Evolutionary conservation across 176 grass and related monocot species (phyloP).

Genomic region (Avena atlantica): DNA sequence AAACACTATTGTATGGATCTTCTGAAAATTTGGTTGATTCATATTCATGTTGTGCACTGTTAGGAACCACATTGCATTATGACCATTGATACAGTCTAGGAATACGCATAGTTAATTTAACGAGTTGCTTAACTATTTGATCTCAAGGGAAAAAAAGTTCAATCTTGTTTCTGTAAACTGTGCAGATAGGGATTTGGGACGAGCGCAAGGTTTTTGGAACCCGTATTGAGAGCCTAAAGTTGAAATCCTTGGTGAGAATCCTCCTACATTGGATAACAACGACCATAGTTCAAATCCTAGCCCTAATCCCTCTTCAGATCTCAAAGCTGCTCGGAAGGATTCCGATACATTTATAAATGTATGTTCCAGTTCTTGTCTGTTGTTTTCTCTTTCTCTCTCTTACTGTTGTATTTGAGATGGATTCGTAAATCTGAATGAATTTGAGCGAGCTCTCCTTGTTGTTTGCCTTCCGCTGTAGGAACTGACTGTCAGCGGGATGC

Average conservation of each 20-base stretch:
- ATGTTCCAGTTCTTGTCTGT: constrained; percentile 45
- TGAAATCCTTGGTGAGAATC: constrained; percentile 70
- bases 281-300: constrained; percentile 67
- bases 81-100: not conserved
- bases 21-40: not conserved
- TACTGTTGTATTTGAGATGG: not conserved
- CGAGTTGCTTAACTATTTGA: not conserved
- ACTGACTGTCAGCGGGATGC: constrained; percentile 80
- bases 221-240: constrained; percentile 70
- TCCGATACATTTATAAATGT: constrained; percentile 75
- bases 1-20: not conserved
- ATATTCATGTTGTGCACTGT: not conserved
- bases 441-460: constrained; percentile 30
- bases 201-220: constrained; percentile 94
- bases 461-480: constrained; percentile 59
- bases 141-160: not conserved
- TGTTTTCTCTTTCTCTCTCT: constrained; percentile 26
- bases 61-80: constrained; percentile 5
- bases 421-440: constrained; percentile 40
- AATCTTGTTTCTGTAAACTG: constrained; percentile 39
- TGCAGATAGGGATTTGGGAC: constrained; percentile 90
- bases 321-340: constrained; percentile 74
- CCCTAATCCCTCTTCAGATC: constrained; percentile 58
- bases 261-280: constrained; percentile 55
- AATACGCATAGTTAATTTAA: not conserved